These are phyloP conservation scores for Tolypocladium pustulatum DNA, from an alignment of 2,329 filamentous ascomycete genomes.

Conservation along the genomic window DNA sequence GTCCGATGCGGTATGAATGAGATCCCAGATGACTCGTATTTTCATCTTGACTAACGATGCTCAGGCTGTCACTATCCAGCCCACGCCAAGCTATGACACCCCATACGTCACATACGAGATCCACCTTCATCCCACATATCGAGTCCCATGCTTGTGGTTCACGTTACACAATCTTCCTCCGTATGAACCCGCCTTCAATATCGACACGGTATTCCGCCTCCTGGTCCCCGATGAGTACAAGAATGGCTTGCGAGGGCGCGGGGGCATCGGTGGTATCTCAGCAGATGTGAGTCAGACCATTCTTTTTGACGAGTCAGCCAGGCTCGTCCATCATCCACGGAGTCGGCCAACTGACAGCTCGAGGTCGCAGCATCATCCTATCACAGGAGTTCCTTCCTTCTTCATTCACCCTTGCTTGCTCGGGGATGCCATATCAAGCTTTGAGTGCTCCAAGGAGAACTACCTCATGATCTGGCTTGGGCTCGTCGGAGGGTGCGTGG, in stretches of 20 bases:
- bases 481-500: constrained; percentile 71
- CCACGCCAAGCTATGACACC: constrained; percentile 19
- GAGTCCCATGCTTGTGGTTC: constrained; percentile 69
- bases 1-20: constrained; percentile 35
- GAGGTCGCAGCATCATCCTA: constrained; percentile 64
- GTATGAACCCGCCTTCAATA: constrained; percentile 44
- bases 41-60: constrained; percentile 9
- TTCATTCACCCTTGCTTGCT: constrained; percentile 92
- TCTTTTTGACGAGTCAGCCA: constrained; percentile 10
- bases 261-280: constrained; percentile 63
- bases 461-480: constrained; percentile 88
- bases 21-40: constrained; percentile 4
- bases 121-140: constrained; percentile 64
- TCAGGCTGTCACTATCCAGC: constrained; percentile 30
- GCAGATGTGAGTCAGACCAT: constrained; percentile 52
- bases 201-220: constrained; percentile 60
- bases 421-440: constrained; percentile 63
- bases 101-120: constrained; percentile 60
- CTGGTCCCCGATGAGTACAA: constrained; percentile 60
- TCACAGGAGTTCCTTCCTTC: constrained; percentile 67
- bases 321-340: constrained; percentile 9
- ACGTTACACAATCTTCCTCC: constrained; percentile 47
- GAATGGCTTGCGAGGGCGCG: constrained; percentile 46
- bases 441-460: constrained; percentile 49
- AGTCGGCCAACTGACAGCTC: constrained; percentile 23